Evolutionary conservation across 495 filamentous ascomycete genomes (phyloP).

Genomic region (Daldinia decipiens): DNA sequence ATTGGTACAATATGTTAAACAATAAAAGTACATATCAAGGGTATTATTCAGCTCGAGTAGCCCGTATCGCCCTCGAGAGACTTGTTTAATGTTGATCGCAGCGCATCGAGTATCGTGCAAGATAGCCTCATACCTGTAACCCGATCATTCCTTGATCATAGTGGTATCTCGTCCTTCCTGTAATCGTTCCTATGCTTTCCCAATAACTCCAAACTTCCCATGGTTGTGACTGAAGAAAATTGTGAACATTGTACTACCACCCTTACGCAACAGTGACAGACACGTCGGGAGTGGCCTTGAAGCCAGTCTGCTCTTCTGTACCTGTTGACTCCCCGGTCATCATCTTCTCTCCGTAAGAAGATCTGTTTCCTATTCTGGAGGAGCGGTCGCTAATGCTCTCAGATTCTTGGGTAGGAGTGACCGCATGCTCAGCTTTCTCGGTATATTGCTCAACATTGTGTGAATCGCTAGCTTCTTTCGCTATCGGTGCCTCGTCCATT

Average conservation of each 20-base stretch:
- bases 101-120: constrained; percentile 34
- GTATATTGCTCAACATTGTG: not conserved
- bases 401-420: constrained; percentile 26
- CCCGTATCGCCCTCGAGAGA: constrained; percentile 24
- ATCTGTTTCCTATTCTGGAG: constrained; percentile 17
- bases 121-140: constrained; percentile 30
- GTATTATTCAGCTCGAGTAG: constrained; percentile 42
- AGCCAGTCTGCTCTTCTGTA: constrained; percentile 19
- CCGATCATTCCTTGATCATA: constrained; percentile 38
- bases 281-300: constrained; percentile 27
- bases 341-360: constrained; percentile 18
- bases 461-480: not conserved
- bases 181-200: constrained; percentile 32
- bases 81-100: constrained; percentile 23
- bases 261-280: constrained; percentile 37
- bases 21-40: constrained; percentile 46
- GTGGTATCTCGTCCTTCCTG: constrained; percentile 42
- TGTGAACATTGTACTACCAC: constrained; percentile 20
- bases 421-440: constrained; percentile 2
- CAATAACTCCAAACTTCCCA: constrained; percentile 42
- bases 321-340: constrained; percentile 8
- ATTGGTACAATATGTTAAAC: constrained; percentile 47
- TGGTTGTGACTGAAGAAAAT: constrained; percentile 35
- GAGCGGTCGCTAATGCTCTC: not conserved
- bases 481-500: constrained; percentile 8